These are phyloP conservation scores for Rhizopogon roseolus DNA, from an alignment of 768 basidiomycete species.

Conservation along the genomic window DNA sequence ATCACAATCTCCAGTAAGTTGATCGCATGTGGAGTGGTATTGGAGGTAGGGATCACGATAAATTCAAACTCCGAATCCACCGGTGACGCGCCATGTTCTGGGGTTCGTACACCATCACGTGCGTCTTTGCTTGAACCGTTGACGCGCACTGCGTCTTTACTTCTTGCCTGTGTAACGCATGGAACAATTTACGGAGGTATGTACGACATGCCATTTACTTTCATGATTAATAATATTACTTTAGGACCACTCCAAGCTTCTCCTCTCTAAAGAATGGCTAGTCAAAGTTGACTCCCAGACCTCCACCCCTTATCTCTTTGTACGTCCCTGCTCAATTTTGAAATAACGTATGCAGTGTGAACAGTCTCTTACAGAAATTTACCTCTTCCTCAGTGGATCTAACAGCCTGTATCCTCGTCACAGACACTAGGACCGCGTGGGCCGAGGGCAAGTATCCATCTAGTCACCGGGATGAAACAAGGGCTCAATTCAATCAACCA, in stretches of 20 bases:
- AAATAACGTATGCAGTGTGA: background rate
- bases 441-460: slow-evolving; percentile 51
- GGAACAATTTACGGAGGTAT: slow-evolving; percentile 46
- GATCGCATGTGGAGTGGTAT: background rate
- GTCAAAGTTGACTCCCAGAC: slow-evolving; percentile 55
- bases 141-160: no score
- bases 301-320: slow-evolving; percentile 69
- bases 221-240: background rate
- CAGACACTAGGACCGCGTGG: slow-evolving; percentile 75
- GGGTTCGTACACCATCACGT: background rate
- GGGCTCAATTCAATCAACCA: slow-evolving; percentile 14
- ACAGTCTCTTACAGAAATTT: slow-evolving; percentile 50
- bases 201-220: background rate
- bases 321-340: slow-evolving; percentile 33
- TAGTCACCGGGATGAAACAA: slow-evolving; percentile 5
- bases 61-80: slow-evolving; percentile 12
- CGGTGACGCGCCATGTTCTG: background rate
- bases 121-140: no score
- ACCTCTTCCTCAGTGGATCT: slow-evolving; percentile 49
- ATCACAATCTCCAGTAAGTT: background rate
- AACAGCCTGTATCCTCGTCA: slow-evolving; percentile 57
- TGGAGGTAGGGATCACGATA: background rate
- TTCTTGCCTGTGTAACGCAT: no score
- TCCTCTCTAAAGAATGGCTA: slow-evolving; percentile 71
- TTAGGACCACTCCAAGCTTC: slow-evolving; percentile 51